Conservation (phyloP, 2,329 filamentous ascomycete species). For the Ophiostoma himal-ulmi region DNA sequence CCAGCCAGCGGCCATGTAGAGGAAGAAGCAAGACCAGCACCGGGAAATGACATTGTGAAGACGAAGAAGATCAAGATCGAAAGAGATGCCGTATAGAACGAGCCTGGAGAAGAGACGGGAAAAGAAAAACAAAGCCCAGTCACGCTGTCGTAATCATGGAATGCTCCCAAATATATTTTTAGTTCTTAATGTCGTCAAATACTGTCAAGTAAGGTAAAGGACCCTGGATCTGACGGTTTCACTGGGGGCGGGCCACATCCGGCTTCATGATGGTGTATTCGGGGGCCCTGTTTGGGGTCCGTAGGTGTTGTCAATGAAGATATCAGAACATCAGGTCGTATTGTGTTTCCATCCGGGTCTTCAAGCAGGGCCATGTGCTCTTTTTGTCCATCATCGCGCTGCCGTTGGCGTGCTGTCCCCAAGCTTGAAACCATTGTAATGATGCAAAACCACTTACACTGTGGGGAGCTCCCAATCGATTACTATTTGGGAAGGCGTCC, state of each 20-base stretch:
- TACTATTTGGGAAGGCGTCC: not conserved
- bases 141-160: not conserved
- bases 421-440: not conserved
- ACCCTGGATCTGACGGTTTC: not conserved
- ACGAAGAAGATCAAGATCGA: not conserved
- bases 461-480: not conserved
- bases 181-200: not conserved
- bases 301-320: not conserved
- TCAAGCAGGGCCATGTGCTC: not conserved
- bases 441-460: constrained; percentile 2
- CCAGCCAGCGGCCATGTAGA: not conserved
- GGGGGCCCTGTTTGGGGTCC: not conserved
- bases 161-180: not conserved
- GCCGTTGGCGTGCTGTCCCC: not conserved
- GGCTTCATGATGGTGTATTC: constrained; percentile 2
- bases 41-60: not conserved
- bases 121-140: not conserved
- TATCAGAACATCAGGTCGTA: not conserved
- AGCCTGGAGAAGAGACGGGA: not conserved
- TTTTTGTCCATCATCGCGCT: not conserved
- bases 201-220: not conserved
- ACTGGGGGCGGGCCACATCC: not conserved
- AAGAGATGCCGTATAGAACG: not conserved
- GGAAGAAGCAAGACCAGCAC: not conserved
- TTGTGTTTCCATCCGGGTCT: not conserved